Base-by-base conservation (phyloP, 2,329 filamentous ascomycete species). In the Calonectria crousiana region DNA sequence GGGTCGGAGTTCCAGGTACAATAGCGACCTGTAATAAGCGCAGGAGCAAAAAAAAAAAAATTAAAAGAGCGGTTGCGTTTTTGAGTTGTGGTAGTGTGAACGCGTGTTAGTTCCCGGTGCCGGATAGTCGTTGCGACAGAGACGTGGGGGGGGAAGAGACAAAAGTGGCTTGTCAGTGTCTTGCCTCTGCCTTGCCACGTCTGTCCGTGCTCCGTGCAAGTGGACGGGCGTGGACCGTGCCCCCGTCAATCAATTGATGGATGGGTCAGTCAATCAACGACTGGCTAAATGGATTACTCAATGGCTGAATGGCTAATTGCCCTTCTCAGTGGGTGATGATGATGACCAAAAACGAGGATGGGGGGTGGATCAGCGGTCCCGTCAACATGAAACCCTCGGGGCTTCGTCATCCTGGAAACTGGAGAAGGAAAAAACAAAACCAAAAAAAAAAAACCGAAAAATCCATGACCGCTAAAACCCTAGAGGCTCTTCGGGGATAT, bases 221-320 rank as follows among this genome's bases (percentile, higher is more conserved):
- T 66, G 68, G 41, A 62, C 23, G 56, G 56, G 14, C 36, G 53
- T 72, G 70, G 70, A 64, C 70, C 65, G 70, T 72, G 70, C 70
- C 67, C 38, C 53, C 47, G 69, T 38, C 49, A 36, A 58, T 47
- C 51, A 71, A 69, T 58, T 49, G 32, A 69, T 67, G 32, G 34
- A 60, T 58, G 67, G 30, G 30, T 66, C 56, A 66, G 51, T 66
- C 49, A 69, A 69, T 66, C 67, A 67, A 38, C 32, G 38, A 11
- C 26, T 66, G 51, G 71, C 58, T 67, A 67, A 69, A 60, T 47
- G 64, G 38, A 73, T 69, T 69, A 64, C 38, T 58, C 41, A 23
- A 60, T 67, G 52, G 62, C 51, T 71, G 62, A 71, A 60, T 71
- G 62, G 69, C 30, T 60, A 58, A 56, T 53, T 70, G 30, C 44